phyloP scores from a whole-genome alignment of 225 moss, liverwort and hornwort species.

The Anthoceros angustus region DNA sequence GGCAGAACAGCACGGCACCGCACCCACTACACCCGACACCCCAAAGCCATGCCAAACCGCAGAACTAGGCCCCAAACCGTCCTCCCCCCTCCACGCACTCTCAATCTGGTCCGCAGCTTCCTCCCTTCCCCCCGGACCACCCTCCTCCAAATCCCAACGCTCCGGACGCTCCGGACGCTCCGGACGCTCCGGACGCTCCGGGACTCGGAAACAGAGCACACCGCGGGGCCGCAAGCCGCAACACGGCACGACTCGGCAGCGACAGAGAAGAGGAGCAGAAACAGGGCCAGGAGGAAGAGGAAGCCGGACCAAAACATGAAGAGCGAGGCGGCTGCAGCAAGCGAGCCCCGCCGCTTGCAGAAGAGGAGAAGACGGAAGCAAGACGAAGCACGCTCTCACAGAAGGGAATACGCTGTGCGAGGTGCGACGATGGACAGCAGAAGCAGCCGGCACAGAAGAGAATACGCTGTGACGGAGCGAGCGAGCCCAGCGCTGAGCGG shows the following conservation, averaged over 20 bases:
- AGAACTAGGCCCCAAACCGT: neutral
- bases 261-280: neutral
- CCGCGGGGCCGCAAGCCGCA: too few relatives aligned
- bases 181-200: neutral
- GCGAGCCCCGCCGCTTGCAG: neutral
- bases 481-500: neutral
- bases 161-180: neutral
- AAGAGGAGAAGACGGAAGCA: neutral
- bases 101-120: neutral
- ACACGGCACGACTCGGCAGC: neutral
- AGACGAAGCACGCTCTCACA: neutral
- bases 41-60: too few relatives aligned
- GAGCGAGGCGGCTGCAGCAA: constrained; percentile 4
- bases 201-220: neutral
- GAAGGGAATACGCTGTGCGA: neutral
- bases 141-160: too few relatives aligned
- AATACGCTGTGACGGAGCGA: neutral
- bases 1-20: too few relatives aligned
- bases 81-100: neutral
- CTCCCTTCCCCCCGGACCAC: neutral
- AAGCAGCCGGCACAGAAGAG: neutral
- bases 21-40: neutral
- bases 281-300: neutral
- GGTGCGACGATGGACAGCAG: neutral
- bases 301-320: constrained; percentile 1